These are phyloP conservation scores for Rhodotorula sphaerocarpa DNA, from an alignment of 768 basidiomycete species.

Conservation along the genomic window DNA sequence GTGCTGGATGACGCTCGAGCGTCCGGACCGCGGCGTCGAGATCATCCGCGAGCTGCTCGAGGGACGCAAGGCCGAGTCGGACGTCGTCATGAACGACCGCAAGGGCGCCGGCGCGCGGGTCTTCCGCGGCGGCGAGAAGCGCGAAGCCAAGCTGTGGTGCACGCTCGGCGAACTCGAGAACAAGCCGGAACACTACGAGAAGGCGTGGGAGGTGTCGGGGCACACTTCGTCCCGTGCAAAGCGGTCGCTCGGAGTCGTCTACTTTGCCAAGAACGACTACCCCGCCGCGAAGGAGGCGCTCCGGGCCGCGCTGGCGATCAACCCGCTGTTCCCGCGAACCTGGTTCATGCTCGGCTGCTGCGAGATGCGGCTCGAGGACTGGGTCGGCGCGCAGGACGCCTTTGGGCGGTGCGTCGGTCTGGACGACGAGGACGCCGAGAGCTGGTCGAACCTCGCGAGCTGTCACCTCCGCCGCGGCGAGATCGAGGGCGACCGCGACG, in stretches of 20 bases:
- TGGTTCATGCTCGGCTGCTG: slow-evolving; percentile 98
- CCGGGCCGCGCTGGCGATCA: slow-evolving; percentile 69
- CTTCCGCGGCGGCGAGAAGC: slow-evolving; percentile 53
- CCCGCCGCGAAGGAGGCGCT: slow-evolving; percentile 59
- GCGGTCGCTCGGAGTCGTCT: slow-evolving; percentile 77
- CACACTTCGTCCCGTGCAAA: slow-evolving; percentile 79
- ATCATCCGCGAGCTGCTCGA: slow-evolving; percentile 79
- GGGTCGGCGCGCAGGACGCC: slow-evolving; percentile 72
- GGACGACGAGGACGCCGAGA: slow-evolving; percentile 94
- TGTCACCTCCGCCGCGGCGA: slow-evolving; percentile 78
- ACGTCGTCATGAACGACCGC: slow-evolving; percentile 54
- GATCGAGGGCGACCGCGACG: slow-evolving; percentile 40
- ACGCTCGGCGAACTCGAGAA: slow-evolving; percentile 85
- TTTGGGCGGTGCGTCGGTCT: slow-evolving; percentile 79
- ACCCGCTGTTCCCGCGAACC: slow-evolving; percentile 73
- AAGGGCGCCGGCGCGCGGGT: slow-evolving; percentile 34
- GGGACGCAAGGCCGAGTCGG: slow-evolving; percentile 74
- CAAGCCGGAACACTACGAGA: slow-evolving; percentile 62
- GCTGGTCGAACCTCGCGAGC: slow-evolving; percentile 95
- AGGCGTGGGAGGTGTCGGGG: slow-evolving; percentile 73
- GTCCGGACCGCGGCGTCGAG: slow-evolving; percentile 63
- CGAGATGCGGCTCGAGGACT: slow-evolving; percentile 68
- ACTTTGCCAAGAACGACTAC: slow-evolving; percentile 64
- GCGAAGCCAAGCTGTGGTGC: slow-evolving; percentile 91
- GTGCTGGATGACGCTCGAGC: slow-evolving; percentile 76